Conservation (phyloP, 139 green algal genomes). For the Closterium sp. region DNA sequence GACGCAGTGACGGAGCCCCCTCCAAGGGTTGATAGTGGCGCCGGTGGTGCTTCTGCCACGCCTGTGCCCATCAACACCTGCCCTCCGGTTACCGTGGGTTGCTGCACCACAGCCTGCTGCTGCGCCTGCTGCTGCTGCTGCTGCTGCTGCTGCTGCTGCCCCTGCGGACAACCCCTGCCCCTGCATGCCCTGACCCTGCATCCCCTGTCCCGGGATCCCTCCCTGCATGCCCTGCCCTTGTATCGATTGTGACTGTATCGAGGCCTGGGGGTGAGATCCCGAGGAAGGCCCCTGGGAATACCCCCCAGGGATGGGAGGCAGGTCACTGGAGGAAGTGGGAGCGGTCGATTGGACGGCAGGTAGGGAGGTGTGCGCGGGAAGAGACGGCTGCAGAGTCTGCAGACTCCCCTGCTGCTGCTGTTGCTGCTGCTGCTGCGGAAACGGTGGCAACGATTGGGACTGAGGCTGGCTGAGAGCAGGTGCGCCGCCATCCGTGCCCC, state of each 20-base stretch:
- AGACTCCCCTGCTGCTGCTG: background rate
- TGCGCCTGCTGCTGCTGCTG: background rate
- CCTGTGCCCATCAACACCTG: background rate
- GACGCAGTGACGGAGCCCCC: background rate
- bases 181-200: background rate
- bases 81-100: background rate
- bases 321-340: background rate
- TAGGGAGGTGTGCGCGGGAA: background rate
- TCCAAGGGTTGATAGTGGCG: background rate
- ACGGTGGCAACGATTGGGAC: background rate
- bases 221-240: background rate
- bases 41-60: background rate
- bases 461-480: background rate
- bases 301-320: background rate
- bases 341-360: background rate
- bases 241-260: background rate
- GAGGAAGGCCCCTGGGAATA: background rate
- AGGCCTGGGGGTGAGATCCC: background rate
- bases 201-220: background rate
- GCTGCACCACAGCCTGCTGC: background rate
- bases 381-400: background rate
- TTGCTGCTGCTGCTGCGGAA: background rate
- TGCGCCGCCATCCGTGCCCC: background rate
- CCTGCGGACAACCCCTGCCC: background rate
- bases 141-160: background rate